Conservation (phyloP, 495 filamentous ascomycete species). For the Xylaria telfairii region DNA sequence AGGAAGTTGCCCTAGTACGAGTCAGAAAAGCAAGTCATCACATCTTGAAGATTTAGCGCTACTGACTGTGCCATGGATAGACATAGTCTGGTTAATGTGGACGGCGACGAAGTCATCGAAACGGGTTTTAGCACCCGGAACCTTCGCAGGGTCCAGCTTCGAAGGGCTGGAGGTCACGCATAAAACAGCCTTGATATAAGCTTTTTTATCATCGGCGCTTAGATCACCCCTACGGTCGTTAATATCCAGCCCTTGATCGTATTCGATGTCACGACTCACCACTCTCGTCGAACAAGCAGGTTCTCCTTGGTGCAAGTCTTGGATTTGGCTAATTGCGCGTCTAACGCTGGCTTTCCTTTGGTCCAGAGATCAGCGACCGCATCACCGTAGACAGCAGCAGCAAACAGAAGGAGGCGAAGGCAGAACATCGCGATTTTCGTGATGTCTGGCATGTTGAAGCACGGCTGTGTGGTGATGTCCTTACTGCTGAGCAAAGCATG, state of each 20-base stretch:
- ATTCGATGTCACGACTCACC: slow-evolving; percentile 38
- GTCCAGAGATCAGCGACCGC: slow-evolving; percentile 50
- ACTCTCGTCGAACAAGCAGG: slow-evolving; percentile 52
- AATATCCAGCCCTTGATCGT: background rate
- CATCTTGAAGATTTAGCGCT: background rate
- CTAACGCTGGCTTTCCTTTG: slow-evolving; percentile 47
- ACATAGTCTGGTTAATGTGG: slow-evolving; percentile 68
- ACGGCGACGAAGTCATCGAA: slow-evolving; percentile 74
- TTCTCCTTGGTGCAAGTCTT: slow-evolving; percentile 55
- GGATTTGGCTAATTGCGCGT: slow-evolving; percentile 49
- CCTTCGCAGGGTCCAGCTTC: slow-evolving; percentile 42
- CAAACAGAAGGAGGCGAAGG: slow-evolving; percentile 27
- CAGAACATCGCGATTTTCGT: background rate
- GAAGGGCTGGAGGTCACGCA: slow-evolving; percentile 64
- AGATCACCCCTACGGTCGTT: slow-evolving; percentile 55
- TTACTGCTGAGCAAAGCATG: slow-evolving; percentile 5
- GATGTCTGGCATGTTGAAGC: background rate
- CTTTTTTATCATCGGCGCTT: slow-evolving; percentile 52
- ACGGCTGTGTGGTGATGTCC: background rate
- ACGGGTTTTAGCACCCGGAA: slow-evolving; percentile 44
- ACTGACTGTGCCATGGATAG: slow-evolving; percentile 63
- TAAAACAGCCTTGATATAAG: slow-evolving; percentile 67
- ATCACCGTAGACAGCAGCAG: slow-evolving; percentile 40
- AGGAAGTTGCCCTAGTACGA: slow-evolving; percentile 63
- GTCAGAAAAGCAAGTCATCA: background rate